A percentile compares a stretch with the other conserved stretches of the same genome.
Conservation (phyloP, 768 basidiomycete genomes). For the Dendrothele bispora region DNA sequence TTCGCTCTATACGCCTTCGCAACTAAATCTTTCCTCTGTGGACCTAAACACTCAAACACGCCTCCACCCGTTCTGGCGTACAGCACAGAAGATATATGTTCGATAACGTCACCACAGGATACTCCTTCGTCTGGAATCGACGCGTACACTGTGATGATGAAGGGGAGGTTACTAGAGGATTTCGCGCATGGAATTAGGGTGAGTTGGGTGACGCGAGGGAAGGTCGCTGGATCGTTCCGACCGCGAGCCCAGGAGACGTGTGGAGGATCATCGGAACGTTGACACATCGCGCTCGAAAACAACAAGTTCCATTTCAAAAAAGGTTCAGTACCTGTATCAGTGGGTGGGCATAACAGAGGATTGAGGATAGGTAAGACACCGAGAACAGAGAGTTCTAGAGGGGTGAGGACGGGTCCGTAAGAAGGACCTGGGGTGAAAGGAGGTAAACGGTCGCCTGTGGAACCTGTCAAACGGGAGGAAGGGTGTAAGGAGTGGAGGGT, state of each 20-base stretch:
- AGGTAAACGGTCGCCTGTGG: background rate
- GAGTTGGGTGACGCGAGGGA: conserved; percentile 7
- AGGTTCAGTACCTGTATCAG: background rate
- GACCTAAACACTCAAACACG: conserved; percentile 49
- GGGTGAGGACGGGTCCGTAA: conserved; percentile 8
- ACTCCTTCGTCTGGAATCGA: conserved; percentile 48
- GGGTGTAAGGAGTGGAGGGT: background rate
- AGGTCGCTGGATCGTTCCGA: conserved; percentile 6
- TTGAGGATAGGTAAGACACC: conserved; percentile 1
- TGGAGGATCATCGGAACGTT: conserved; percentile 3
- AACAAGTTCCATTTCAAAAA: conserved; percentile 11
- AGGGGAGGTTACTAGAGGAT: conserved; percentile 54
- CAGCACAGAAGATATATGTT: conserved; percentile 51
- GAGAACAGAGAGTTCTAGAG: conserved; percentile 2
- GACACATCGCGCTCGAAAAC: conserved; percentile 1
- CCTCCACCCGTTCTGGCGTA: conserved; percentile 46
- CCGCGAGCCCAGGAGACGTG: conserved; percentile 6
- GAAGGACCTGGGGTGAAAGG: too few relatives aligned
- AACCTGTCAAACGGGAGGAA: background rate
- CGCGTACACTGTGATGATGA: conserved; percentile 52
- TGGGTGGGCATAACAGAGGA: conserved; percentile 1
- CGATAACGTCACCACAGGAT: conserved; percentile 67
- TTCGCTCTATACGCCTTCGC: conserved; percentile 61
- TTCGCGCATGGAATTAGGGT: conserved; percentile 52
- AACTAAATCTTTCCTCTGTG: conserved; percentile 39